Evolutionary conservation across 148 eudicot species (phyloP).

Genomic region (Rhododendron williamsianum): DNA sequence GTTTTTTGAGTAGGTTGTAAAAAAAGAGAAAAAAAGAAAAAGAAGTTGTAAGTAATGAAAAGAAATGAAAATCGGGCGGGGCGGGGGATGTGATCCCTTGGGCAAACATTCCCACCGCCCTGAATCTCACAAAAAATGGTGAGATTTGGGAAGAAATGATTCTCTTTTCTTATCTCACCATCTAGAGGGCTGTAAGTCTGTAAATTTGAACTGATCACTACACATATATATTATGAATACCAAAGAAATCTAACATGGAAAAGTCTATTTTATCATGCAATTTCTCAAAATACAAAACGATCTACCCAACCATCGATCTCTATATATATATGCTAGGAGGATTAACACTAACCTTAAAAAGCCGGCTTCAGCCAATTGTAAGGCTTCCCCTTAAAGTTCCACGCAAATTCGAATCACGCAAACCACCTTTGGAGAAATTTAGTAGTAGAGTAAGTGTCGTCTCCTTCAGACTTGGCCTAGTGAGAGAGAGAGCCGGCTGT

Average conservation of each 20-base stretch:
- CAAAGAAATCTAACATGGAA: neutral
- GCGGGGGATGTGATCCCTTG: no score
- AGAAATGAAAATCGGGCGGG: no score
- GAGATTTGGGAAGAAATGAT: no score
- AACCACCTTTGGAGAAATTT: neutral
- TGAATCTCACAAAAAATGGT: no score
- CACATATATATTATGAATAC: neutral
- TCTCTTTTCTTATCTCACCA: neutral
- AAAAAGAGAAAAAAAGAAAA: no score
- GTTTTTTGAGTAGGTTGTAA: no score
- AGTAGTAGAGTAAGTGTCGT: neutral
- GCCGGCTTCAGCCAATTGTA: neutral
- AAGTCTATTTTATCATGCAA: neutral
- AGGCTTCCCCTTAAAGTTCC: neutral
- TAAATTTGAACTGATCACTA: neutral
- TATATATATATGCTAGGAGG: neutral
- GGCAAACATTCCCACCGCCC: no score
- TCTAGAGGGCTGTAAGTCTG: neutral
- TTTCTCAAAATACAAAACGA: neutral
- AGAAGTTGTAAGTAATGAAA: no score
- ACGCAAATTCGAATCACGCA: neutral
- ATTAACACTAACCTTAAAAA: neutral
- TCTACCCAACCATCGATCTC: neutral
- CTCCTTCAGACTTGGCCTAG: neutral
- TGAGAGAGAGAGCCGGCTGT: neutral